Percentiles rank a stretch among this genome's conserved stretches.
Conservation (phyloP, 2,329 filamentous ascomycete genomes). For the Elsinoe ampelina region DNA sequence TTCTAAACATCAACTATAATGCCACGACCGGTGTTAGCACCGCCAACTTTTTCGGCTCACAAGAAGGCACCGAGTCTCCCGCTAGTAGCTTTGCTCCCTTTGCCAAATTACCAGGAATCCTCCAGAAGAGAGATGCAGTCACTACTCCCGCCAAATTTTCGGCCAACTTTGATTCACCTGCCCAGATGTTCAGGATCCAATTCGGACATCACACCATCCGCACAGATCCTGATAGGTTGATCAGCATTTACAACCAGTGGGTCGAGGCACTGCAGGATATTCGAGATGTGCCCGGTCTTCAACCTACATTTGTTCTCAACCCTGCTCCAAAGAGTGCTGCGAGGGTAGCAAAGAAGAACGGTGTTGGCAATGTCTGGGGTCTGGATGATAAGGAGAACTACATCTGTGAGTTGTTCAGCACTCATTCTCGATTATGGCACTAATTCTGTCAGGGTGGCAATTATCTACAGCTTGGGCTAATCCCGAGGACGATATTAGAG, state of each 20-base stretch:
- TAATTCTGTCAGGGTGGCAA: background rate
- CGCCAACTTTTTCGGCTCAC: background rate
- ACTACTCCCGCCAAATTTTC: background rate
- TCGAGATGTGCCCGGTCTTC: background rate
- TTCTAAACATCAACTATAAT: slow-evolving; percentile 1
- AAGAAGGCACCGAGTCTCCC: slow-evolving; percentile 3
- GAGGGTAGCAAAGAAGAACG: background rate
- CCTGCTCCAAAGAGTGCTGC: background rate
- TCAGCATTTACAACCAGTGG: background rate
- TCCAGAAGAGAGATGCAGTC: background rate
- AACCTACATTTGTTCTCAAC: background rate
- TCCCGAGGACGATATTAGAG: slow-evolving; percentile 2
- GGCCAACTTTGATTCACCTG: background rate
- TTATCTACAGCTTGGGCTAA: background rate
- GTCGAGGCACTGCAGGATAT: background rate
- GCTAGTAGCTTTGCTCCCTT: background rate
- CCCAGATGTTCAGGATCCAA: background rate
- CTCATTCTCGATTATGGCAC: no score
- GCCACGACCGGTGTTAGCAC: background rate
- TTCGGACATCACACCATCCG: slow-evolving; percentile 1
- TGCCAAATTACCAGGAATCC: background rate
- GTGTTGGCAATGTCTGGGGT: slow-evolving; percentile 1
- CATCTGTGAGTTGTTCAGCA: background rate
- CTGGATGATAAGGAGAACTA: background rate
- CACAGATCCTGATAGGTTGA: background rate